Conservation (phyloP, 306 rosid species). For the Hylodesmum podocarpum region DNA sequence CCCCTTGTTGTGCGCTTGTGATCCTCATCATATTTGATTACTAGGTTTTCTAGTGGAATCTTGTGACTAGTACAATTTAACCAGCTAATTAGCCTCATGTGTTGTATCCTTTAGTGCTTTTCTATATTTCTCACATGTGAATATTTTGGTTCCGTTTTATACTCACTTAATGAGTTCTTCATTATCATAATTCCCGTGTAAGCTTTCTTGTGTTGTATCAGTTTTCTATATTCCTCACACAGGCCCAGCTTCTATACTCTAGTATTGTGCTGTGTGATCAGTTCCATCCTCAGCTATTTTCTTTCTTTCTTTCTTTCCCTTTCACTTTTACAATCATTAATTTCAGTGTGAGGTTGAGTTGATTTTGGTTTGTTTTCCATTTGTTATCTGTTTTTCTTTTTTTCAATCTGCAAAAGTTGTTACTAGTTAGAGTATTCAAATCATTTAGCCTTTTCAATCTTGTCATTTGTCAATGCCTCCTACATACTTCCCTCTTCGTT, state of each 20-base stretch:
- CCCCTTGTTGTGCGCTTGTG: slow-evolving; percentile 15
- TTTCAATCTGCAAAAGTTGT: neutral
- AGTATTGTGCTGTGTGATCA: neutral
- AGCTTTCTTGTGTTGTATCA: slow-evolving; percentile 17
- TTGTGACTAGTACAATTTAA: slow-evolving; percentile 24
- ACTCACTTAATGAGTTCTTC: neutral
- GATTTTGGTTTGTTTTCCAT: slow-evolving; percentile 22
- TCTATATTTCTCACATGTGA: slow-evolving; percentile 26
- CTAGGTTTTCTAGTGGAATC: neutral
- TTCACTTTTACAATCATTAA: slow-evolving; percentile 23
- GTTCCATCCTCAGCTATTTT: neutral
- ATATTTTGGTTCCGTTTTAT: slow-evolving; percentile 13
- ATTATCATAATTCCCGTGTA: slow-evolving; percentile 16
- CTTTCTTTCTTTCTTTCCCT: neutral
- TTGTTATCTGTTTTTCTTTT: neutral
- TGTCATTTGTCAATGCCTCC: slow-evolving; percentile 67
- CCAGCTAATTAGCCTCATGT: slow-evolving; percentile 7
- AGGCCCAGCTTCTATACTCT: slow-evolving; percentile 12
- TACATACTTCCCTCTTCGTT: slow-evolving; percentile 84
- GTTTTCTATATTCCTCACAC: slow-evolving; percentile 25
- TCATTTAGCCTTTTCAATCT: slow-evolving; percentile 24
- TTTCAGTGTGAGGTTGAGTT: slow-evolving; percentile 15
- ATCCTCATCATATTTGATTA: slow-evolving; percentile 29
- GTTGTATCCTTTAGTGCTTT: slow-evolving; percentile 26
- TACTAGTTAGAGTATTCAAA: neutral